Evolutionary conservation across 1,284 basidiomycete genomes (phyloP).

Genomic region (Ceratobasidium sp.): DNA sequence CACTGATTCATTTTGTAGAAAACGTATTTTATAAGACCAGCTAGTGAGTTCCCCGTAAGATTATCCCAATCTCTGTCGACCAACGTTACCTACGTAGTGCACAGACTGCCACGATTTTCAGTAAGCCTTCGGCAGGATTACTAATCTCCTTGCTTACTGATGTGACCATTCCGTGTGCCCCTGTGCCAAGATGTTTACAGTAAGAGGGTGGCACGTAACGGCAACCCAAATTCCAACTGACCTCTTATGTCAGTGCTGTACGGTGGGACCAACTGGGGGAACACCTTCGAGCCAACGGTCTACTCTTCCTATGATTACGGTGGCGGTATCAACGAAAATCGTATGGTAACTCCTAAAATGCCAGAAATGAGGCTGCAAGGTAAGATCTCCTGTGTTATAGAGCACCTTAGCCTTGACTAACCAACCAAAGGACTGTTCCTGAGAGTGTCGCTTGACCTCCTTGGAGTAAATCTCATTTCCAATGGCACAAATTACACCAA

Average conservation of each 20-base stretch:
- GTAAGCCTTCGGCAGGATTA: slow-evolving; percentile 47
- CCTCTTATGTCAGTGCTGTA: slow-evolving; percentile 53
- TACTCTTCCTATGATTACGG: slow-evolving; percentile 46
- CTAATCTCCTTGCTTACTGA: not conserved
- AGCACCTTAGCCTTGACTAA: not conserved
- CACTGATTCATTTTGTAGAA: slow-evolving; percentile 47
- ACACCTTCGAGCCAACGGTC: slow-evolving; percentile 56
- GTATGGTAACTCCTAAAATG: slow-evolving; percentile 42
- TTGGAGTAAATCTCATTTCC: slow-evolving; percentile 40
- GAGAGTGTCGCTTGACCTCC: slow-evolving; percentile 45
- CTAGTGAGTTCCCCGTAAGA: slow-evolving; percentile 50
- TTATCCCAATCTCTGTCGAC: not conserved
- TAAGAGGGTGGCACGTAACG: slow-evolving; percentile 43
- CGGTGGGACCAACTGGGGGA: slow-evolving; percentile 61
- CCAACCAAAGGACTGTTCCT: slow-evolving; percentile 54
- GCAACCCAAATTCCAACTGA: not conserved
- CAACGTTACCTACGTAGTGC: slow-evolving; percentile 48
- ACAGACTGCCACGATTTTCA: slow-evolving; percentile 58
- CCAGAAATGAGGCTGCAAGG: slow-evolving; percentile 42
- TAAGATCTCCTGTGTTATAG: not conserved
- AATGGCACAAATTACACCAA: slow-evolving; percentile 39
- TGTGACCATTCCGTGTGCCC: not conserved
- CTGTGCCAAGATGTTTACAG: slow-evolving; percentile 56
- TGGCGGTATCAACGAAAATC: slow-evolving; percentile 43
- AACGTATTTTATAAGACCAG: slow-evolving; percentile 60